Base-by-base conservation (phyloP, 352 stramenopile species). In the Phytophthora fragariaefolia region DNA sequence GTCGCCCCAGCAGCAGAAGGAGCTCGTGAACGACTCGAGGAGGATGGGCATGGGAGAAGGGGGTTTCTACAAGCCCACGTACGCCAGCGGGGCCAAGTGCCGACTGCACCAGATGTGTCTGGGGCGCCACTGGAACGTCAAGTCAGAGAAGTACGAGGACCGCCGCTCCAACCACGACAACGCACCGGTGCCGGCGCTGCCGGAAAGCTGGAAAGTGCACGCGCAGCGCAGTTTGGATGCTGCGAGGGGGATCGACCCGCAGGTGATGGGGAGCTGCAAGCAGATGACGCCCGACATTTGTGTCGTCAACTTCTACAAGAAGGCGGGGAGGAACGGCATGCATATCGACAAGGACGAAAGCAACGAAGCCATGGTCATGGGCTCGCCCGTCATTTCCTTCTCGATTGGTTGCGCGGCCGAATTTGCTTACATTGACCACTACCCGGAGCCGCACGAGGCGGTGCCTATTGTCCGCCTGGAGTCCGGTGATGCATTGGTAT, bases 291-390 rank as follows among this genome's bases (percentile, higher is more conserved):
- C 82, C 0, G 82, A 92, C 30, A 83, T 92, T 48, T 90, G 80
- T 45, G 80, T 91, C 18, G 82, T 90, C 50, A 91, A 91, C 58
- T 92, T 88, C 47, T 91, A 91, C 71, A 89, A 90, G 62, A 88
- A 89, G 58, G 80, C 80, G 18, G 84, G 84, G 0, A 73, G 81
- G 63, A 92, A 90, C 40, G 84, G 81, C 57, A 84, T 92, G 78
- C 83, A 92, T 63, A 72, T 89, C 22, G 83, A 92, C 73, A 90
- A 90, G 66, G 79, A 90, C 62, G 83, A 92, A 55, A 88, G 80
- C 45, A 64, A 64, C 2, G 73, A 80, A 47, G 82, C 83, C 20
- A 84, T 92, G 69, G 55, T 47, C 0, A 83, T 84, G 71, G 83
- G 83, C 12, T 90, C 83, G 22, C 83, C 83, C 3, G 83, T 92